Base-by-base conservation (phyloP, 2,329 filamentous ascomycete species). In the Talaromyces piceae region DNA sequence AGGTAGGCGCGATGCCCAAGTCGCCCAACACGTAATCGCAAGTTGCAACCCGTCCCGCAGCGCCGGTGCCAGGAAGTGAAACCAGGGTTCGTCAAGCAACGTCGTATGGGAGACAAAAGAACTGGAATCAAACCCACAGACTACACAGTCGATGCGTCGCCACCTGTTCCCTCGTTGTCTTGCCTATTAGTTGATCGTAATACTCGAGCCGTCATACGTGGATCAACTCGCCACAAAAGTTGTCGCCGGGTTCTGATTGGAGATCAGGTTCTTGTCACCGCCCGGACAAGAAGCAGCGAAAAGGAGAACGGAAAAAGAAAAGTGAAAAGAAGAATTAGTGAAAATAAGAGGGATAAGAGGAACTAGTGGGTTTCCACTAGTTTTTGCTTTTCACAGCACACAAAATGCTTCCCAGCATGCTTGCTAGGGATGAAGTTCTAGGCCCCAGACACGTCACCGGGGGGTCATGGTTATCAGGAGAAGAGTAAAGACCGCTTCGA, bases 401-500 rank as follows among this genome's bases (percentile, higher is more conserved):
- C 9, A 9, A 37, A 13, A 18, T 20, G 33, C 6, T 13, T 37
- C n/a, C 8, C 33, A 18, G 16, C 33, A 37, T 37, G 9, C 18
- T 8, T 6, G 5, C n/a, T 18, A 37, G n/a, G 1, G 20, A 18
- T n/a, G n/a, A n/a, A n/a, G n/a, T n/a, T 9, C 33, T 37, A 11
- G 33, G 33, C 16, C 7, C 9, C 18, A 26, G 43, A 45, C 49
- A 50, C 41, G 49, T 50, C 49, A 50, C 41, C 49, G n/a, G 48
- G n/a, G n/a, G 30, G 39, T 20, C 27, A 43, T 22, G 9, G 11
- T 23, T 25, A 41, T 18, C 23, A 45, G 25, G 22, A 46, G 11
- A n/a, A 46, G 26, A 30, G 27, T 23, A 18, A 31, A 37, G 28
- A n/a, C 28, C 3, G n/a, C 16, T 16, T 8, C 12, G 16, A 13